Evolutionary conservation across 2,329 filamentous ascomycete genomes (phyloP).

Genomic region (Cercospora sp.): DNA sequence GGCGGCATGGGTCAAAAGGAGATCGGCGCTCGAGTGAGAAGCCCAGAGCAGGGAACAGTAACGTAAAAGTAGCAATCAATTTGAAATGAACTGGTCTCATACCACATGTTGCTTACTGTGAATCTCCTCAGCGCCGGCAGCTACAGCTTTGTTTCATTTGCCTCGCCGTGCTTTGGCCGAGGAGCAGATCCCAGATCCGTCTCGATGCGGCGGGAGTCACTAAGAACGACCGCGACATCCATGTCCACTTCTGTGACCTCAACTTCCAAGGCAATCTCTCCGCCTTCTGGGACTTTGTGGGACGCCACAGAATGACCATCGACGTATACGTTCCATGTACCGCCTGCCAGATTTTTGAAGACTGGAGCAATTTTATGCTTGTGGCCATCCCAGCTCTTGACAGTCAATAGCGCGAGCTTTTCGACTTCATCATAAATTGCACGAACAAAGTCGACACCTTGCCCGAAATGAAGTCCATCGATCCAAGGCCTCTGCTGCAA

Average conservation of each 20-base stretch:
- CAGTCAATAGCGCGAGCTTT: not conserved
- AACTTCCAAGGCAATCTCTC: not conserved
- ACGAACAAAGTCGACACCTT: not conserved
- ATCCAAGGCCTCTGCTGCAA: conserved; percentile 38
- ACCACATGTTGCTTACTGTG: not conserved
- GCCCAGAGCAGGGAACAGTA: not conserved
- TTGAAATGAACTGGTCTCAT: not conserved
- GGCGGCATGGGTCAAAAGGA: not conserved
- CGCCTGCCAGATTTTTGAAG: not conserved
- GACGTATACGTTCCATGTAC: not conserved
- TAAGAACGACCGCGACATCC: not conserved
- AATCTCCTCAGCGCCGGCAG: not conserved
- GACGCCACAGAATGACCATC: not conserved
- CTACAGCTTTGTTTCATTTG: not conserved
- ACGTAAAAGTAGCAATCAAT: not conserved
- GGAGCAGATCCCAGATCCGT: not conserved
- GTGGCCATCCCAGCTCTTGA: not conserved
- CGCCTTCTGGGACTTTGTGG: not conserved
- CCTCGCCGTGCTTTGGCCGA: not conserved
- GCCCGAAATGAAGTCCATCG: not conserved
- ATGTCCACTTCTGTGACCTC: not conserved
- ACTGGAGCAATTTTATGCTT: not conserved
- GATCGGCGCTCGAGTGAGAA: not conserved
- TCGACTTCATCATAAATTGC: not conserved
- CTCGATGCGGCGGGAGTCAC: not conserved